A percentile compares a stretch with the other conserved stretches of the same genome.
phyloP scores from a whole-genome alignment of 192 early-diverging fungal genomes.

The Ambispora gerdemannii region DNA sequence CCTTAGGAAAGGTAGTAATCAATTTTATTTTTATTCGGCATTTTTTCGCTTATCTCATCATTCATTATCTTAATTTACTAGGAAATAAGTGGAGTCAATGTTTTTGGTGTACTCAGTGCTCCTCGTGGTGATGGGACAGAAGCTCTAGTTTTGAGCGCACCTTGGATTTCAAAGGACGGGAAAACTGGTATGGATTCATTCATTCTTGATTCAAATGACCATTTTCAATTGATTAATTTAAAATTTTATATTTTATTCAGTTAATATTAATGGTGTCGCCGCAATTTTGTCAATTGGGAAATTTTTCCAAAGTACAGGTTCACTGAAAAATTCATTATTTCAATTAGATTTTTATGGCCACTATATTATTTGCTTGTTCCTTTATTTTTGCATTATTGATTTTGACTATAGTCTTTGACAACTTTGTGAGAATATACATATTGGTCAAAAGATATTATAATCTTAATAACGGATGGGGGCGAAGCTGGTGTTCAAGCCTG shows the following conservation, averaged over 20 bases:
- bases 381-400: neutral
- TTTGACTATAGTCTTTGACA: neutral
- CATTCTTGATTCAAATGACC: neutral
- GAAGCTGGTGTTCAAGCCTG: constrained; percentile 76
- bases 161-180: constrained; percentile 66
- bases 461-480: constrained; percentile 79
- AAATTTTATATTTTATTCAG: constrained; percentile 32
- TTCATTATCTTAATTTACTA: neutral
- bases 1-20: constrained; percentile 33
- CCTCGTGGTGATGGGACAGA: constrained; percentile 87
- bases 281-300: constrained; percentile 49
- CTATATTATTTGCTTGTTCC: constrained; percentile 32
- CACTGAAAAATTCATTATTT: neutral
- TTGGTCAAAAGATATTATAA: constrained; percentile 92
- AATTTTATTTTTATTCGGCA: neutral
- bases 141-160: constrained; percentile 77
- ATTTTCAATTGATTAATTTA: constrained; percentile 22
- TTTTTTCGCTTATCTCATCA: neutral
- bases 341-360: constrained; percentile 16
- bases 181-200: neutral
- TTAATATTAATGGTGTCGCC: constrained; percentile 48
- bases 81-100: constrained; percentile 58
- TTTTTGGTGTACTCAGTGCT: constrained; percentile 77
- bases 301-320: constrained; percentile 52
- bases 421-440: constrained; percentile 54